A percentile compares a stretch with the other conserved stretches of the same genome.
Evolutionary conservation across 352 stramenopile genomes (phyloP).

Genomic region (Globisporangium radiosum): DNA sequence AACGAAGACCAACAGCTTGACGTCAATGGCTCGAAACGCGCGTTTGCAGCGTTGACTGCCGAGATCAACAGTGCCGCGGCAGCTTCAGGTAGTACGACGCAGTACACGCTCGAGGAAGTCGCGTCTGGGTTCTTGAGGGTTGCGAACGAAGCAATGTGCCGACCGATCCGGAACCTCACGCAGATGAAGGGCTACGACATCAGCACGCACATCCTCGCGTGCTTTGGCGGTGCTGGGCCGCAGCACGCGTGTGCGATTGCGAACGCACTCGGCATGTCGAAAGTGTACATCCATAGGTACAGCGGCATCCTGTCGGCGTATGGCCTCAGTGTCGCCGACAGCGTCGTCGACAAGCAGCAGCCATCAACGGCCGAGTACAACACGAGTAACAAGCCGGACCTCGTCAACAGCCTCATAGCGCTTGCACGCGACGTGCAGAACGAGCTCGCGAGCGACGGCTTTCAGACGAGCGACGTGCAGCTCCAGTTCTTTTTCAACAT

Average conservation of each 20-base stretch:
- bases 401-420: conserved; percentile 41
- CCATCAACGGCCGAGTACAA: conserved; percentile 74
- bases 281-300: conserved; percentile 98
- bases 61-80: conserved; percentile 80
- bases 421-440: conserved; percentile 55
- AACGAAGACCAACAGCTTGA: conserved; percentile 97
- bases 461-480: conserved; percentile 88
- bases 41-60: conserved; percentile 89
- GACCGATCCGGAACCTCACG: conserved; percentile 98
- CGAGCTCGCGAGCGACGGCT: conserved; percentile 71
- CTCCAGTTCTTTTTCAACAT: conserved; percentile 97
- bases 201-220: conserved; percentile 94
- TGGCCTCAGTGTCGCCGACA: conserved; percentile 95
- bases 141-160: conserved; percentile 99
- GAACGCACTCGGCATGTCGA: conserved; percentile 94
- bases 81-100: conserved; percentile 21
- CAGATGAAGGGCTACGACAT: conserved; percentile 98
- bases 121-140: conserved; percentile 97
- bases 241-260: conserved; percentile 98
- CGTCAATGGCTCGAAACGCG: conserved; percentile 86
- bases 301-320: conserved; percentile 98
- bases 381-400: conserved; percentile 30
- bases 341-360: conserved; percentile 95
- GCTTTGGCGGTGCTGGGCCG: conserved; percentile 97
- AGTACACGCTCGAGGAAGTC: conserved; percentile 91